Percentiles rank a stretch among this genome's conserved stretches.
Conservation (phyloP, 202 grass and related monocot genomes). For the Hordeum pubiflorum region DNA sequence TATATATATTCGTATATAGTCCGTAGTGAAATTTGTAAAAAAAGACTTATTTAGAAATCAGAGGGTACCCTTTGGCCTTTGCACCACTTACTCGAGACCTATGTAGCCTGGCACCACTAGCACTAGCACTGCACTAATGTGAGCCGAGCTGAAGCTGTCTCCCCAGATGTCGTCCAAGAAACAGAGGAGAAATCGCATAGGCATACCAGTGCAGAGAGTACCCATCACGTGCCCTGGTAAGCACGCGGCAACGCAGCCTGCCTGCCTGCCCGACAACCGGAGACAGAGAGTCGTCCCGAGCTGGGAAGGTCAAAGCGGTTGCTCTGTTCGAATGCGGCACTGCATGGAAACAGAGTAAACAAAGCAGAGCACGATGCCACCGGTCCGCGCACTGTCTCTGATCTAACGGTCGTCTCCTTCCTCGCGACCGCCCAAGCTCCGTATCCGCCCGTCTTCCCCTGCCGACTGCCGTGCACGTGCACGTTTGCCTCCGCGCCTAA, state of each 20-base stretch:
- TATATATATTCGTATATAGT: no score
- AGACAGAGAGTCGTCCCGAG: neutral
- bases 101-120: neutral
- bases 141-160: neutral
- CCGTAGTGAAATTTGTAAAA: no score
- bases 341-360: neutral
- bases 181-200: neutral
- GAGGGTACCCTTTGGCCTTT: no score
- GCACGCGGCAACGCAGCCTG: neutral
- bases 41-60: no score
- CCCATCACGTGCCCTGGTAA: neutral
- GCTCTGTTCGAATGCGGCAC: neutral
- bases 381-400: neutral
- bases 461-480: neutral
- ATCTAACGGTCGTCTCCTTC: neutral
- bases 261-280: neutral
- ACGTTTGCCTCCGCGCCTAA: conserved; percentile 6
- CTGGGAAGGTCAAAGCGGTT: neutral
- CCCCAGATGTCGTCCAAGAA: neutral
- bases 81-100: no score
- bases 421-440: neutral
- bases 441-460: neutral
- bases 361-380: neutral
- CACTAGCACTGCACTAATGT: neutral
- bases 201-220: neutral